phyloP scores from a whole-genome alignment of 176 grass and related monocot genomes.

The Musa schizocarpa region DNA sequence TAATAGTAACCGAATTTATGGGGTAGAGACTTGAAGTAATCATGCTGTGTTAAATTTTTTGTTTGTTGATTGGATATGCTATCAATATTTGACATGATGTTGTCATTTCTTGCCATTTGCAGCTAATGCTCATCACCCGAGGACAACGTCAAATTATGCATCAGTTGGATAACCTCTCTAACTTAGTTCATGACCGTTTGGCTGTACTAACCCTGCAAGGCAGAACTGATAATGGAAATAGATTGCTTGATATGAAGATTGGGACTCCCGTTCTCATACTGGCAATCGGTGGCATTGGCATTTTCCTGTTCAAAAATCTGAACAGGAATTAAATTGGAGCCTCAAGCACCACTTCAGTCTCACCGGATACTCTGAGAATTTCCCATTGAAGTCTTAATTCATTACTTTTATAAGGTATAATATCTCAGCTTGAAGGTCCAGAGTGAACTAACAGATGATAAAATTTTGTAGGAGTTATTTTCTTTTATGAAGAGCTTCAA shows the following conservation, averaged over 20 bases:
- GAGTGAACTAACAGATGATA: neutral
- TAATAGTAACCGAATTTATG: too few relatives aligned
- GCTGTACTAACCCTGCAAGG: conserved; percentile 11
- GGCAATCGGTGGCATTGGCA: neutral
- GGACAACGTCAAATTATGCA: conserved; percentile 83
- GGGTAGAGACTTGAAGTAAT: neutral
- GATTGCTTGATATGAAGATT: neutral
- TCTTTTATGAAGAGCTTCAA: neutral
- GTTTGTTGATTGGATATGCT: neutral
- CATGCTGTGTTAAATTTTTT: neutral
- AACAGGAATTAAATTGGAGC: conserved; percentile 4
- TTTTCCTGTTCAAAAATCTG: conserved; percentile 1
- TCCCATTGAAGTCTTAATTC: too few relatives aligned
- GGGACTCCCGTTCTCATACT: neutral
- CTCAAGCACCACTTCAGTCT: neutral
- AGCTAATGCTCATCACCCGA: conserved; percentile 62
- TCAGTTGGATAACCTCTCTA: conserved; percentile 73
- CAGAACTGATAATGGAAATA: neutral
- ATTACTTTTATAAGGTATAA: neutral
- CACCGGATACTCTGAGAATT: neutral
- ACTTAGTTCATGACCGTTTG: conserved; percentile 62
- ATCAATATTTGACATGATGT: neutral
- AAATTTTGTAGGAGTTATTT: neutral
- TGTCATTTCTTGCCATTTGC: conserved; percentile 8
- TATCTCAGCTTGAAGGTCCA: neutral